phyloP scores from a whole-genome alignment of 345 rosid genomes.

The Barbarea vulgaris region DNA sequence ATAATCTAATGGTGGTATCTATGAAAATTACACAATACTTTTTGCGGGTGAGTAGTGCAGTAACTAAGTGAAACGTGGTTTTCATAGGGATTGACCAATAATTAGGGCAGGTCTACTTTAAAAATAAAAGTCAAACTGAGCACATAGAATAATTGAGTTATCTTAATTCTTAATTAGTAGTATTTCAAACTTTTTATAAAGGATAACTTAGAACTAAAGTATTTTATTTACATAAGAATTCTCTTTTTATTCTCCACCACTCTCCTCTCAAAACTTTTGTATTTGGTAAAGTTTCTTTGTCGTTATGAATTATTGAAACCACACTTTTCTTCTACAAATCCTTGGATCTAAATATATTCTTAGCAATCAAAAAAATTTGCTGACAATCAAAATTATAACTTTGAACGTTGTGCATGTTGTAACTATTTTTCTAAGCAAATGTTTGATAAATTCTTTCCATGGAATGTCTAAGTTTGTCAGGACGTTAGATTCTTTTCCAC shows the following conservation, averaged over 20 bases:
- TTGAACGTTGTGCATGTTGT: background rate
- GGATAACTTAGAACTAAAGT: background rate
- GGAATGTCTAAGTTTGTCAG: background rate
- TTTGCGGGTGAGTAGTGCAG: background rate
- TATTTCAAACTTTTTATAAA: background rate
- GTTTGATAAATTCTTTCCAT: background rate
- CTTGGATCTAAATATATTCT: background rate
- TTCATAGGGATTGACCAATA: constrained; percentile 1
- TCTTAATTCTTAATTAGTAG: background rate
- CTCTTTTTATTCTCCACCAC: background rate
- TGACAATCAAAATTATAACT: background rate
- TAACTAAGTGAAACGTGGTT: background rate
- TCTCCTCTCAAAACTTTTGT: background rate
- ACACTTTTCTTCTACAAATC: background rate
- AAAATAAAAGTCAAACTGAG: constrained; percentile 11
- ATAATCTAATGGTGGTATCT: too few relatives aligned
- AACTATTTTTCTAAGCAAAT: background rate
- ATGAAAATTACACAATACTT: background rate
- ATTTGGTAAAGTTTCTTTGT: constrained; percentile 1
- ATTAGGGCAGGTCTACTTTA: background rate
- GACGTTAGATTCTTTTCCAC: too few relatives aligned
- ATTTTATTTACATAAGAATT: background rate
- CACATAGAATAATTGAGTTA: background rate
- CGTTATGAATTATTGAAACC: background rate
- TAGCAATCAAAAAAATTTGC: background rate